phyloP scores from a whole-genome alignment of 2,329 filamentous ascomycete genomes.

The Domatiomyces globalis region DNA sequence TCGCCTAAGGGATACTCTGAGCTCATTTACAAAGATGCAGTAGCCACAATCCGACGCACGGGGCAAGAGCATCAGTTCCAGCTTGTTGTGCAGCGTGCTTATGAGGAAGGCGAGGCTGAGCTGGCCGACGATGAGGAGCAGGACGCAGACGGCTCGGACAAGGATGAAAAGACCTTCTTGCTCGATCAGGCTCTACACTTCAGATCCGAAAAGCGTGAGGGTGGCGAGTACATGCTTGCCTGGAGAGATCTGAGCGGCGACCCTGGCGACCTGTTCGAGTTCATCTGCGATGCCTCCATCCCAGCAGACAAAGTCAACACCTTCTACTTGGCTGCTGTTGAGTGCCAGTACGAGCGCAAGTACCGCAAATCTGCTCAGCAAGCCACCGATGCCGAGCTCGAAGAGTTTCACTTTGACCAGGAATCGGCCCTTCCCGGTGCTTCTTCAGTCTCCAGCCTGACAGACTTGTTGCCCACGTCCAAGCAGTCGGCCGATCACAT shows the following conservation, averaged over 20 bases:
- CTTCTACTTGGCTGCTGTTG: slow-evolving; percentile 68
- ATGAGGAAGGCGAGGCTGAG: slow-evolving; percentile 94
- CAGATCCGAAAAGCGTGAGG: slow-evolving; percentile 65
- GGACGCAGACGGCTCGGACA: slow-evolving; percentile 65
- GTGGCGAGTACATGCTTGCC: slow-evolving; percentile 72
- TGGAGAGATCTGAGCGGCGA: slow-evolving; percentile 95
- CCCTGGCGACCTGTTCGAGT: slow-evolving; percentile 90
- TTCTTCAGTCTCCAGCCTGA: slow-evolving; percentile 41
- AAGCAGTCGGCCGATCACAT: slow-evolving; percentile 31
- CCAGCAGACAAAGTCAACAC: slow-evolving; percentile 56
- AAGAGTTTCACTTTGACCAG: slow-evolving; percentile 64
- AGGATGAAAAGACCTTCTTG: slow-evolving; percentile 93
- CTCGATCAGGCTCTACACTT: slow-evolving; percentile 88
- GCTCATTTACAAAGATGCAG: slow-evolving; percentile 95
- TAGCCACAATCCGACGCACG: slow-evolving; percentile 79
- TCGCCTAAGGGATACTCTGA: slow-evolving; percentile 97
- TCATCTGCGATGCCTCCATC: slow-evolving; percentile 72
- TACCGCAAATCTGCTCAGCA: slow-evolving; percentile 66
- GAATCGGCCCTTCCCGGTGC: slow-evolving; percentile 47
- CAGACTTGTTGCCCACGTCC: slow-evolving; percentile 24
- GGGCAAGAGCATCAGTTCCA: slow-evolving; percentile 96
- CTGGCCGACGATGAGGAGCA: slow-evolving; percentile 80
- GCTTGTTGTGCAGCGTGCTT: slow-evolving; percentile 86
- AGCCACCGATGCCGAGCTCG: slow-evolving; percentile 66
- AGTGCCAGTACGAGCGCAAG: slow-evolving; percentile 97